Base-by-base conservation (phyloP, 805 yeast species). In the Candida sakaeoensis region DNA sequence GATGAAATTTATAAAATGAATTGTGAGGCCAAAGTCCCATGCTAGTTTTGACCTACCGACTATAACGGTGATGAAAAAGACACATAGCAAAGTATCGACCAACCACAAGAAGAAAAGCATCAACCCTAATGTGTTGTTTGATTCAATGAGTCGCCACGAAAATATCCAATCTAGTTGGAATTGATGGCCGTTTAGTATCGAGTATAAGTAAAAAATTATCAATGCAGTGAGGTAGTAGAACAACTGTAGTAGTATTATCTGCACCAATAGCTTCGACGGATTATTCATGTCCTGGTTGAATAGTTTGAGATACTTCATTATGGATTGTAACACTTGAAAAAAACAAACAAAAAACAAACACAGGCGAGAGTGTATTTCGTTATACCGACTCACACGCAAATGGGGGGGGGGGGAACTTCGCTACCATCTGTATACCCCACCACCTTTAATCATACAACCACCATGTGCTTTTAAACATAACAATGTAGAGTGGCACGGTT, bases 21-120 rank as follows among this genome's bases (percentile, higher is more conserved):
- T 78, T 0, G 99, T 93, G n/a, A 91, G 55, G 8, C 96, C 96
- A 65, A 93, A 91, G 62, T 91, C 99, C 85, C 96, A 85, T 0
- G 97, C 98, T 36, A 91, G 66, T 58, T 91, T 93, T 30, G 95
- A 85, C 42, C 98, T 70, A 0, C 98, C 96, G 9, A 91, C 96
- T 19, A 91, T 80, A 2, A 90, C 62, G 1, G 95, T 87, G 54
- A 91, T 80, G 55, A 87, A 88, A 8, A 87, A 60, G 1, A 89
- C 96, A 49, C 95, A 83, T 29, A 93, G 66, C 32, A 93, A 70
- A 0, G 96, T 73, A 57, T 85, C 95, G 36, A 88, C 59, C 12
- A 91, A 65, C 98, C 98, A 91, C 41, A 90, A 60, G 6, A 77
- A 58, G 25, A 82, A 75, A 31, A 91, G 61, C 0, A 85, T 79